A percentile compares a stretch with the other conserved stretches of the same genome.
phyloP scores from a whole-genome alignment of 192 early-diverging fungal genomes.

The Kickxella alabastrina region DNA sequence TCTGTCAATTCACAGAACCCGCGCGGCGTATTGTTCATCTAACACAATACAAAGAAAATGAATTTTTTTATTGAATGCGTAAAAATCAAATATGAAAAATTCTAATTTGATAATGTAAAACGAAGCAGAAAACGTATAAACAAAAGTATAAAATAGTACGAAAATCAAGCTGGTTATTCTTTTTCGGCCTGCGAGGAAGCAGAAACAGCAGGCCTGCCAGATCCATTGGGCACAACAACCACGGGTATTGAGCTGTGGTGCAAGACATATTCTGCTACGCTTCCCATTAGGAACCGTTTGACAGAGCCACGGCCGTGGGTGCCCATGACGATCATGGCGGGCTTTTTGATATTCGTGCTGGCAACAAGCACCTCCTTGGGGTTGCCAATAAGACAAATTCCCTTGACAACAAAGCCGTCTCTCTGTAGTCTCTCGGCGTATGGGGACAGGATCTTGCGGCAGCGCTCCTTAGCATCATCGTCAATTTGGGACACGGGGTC shows the following conservation, averaged over 20 bases:
- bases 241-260: conserved; percentile 67
- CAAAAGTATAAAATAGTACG: not conserved
- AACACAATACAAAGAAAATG: not conserved
- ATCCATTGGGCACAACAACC: conserved; percentile 57
- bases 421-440: conserved; percentile 44
- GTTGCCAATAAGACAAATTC: conserved; percentile 47
- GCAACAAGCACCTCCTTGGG: conserved; percentile 50
- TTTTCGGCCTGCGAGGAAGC: conserved; percentile 13
- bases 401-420: conserved; percentile 51
- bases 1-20: no score
- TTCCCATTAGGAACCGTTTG: conserved; percentile 65
- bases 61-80: not conserved
- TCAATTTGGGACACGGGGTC: conserved; percentile 22
- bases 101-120: not conserved
- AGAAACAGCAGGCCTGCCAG: conserved; percentile 7
- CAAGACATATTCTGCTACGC: conserved; percentile 63
- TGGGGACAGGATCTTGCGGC: conserved; percentile 34
- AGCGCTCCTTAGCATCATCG: conserved; percentile 47
- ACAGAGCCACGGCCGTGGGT: conserved; percentile 63
- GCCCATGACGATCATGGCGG: conserved; percentile 66
- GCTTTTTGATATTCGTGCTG: conserved; percentile 52
- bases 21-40: not conserved
- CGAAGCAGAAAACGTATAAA: not conserved
- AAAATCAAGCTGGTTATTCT: not conserved
- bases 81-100: not conserved